phyloP scores from a whole-genome alignment of 257 asterid genomes.

The Verbascum thapsus region DNA sequence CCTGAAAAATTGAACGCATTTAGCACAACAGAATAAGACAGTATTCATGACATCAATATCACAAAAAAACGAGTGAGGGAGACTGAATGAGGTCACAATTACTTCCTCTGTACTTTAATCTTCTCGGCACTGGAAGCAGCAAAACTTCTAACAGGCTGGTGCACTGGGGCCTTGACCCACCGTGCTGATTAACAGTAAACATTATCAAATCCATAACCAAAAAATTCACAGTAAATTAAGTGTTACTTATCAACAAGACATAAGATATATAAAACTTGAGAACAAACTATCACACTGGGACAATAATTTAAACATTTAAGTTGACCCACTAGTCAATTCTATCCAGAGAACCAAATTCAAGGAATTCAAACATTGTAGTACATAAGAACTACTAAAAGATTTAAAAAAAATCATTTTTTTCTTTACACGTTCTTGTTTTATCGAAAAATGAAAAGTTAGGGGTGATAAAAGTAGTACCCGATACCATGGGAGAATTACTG shows the following conservation, averaged over 20 bases:
- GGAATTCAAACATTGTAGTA: background rate
- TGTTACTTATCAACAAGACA: background rate
- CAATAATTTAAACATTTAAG: background rate
- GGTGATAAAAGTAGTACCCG: conserved; percentile 42
- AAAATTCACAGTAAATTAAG: conserved; percentile 7
- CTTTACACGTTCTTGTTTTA: background rate
- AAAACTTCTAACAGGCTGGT: conserved; percentile 46
- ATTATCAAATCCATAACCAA: conserved; percentile 22
- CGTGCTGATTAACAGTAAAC: conserved; percentile 45
- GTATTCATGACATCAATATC: conserved; percentile 1
- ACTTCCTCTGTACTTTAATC: conserved; percentile 66
- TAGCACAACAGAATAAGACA: conserved; percentile 13
- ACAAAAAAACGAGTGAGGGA: conserved; percentile 10
- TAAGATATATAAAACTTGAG: conserved; percentile 18
- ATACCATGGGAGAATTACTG: conserved; percentile 26
- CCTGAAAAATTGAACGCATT: conserved; percentile 44
- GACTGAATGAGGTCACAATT: conserved; percentile 33
- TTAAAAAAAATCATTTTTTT: background rate
- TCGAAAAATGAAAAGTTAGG: background rate
- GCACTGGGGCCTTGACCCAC: conserved; percentile 38
- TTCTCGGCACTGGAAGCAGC: conserved; percentile 61
- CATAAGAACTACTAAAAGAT: background rate
- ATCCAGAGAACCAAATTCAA: background rate
- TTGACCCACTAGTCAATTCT: conserved; percentile 10
- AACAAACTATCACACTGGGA: conserved; percentile 4